Evolutionary conservation across 176 grass and related monocot genomes (phyloP), one percentile per base, ranked within the genome.

Genomic region (Eragrostis nindensis): DNA sequence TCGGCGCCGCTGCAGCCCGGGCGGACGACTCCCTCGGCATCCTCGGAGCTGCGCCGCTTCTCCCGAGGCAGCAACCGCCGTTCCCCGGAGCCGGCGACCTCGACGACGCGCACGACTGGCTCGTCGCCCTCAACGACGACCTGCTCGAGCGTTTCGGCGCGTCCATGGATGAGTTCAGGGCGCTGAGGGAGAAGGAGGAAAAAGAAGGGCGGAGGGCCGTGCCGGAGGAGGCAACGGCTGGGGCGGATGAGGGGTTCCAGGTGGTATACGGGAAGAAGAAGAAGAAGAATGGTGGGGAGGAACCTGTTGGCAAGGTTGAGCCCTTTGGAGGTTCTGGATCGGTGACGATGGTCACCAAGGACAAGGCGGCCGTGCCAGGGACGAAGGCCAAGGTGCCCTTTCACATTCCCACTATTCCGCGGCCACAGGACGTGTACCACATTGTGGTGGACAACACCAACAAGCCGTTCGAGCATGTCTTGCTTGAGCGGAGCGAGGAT

Each of bases 381-480:
- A 62, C 83, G 19, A 91, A 91, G 78, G 73, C 90, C 0, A 95
- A 90, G 88, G 96, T 95, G 41, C 92, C 92, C 45, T 99, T 99
- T 84, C 92, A 95, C 85, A 95, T 99, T 74, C 90, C 84, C 19
- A 90, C 88, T 73, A 95, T 99, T 45, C 92, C 79, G 7, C 81
- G 96, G 29, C 96, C 96, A 0, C 96, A 99, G 56, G 82, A 71
- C 54, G 79, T 90, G 49, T 82, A 95, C 80, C 70, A 55, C 40
- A 95, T 99, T 44, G 75, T 93, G 27, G 96, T 95, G 29, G 94
- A 95, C 62, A 99, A 99, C 81, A 81, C 70, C 4, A 93, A 85
- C 79, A 83, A 86, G 59, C 92, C 92, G n/a, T 99, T 95, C 41
- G 75, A 93, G 72, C 96, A 95, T 80, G 85, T 80, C 4, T 93